Conservation (phyloP, 179 eudicot species). For the Spergularia azorica region DNA sequence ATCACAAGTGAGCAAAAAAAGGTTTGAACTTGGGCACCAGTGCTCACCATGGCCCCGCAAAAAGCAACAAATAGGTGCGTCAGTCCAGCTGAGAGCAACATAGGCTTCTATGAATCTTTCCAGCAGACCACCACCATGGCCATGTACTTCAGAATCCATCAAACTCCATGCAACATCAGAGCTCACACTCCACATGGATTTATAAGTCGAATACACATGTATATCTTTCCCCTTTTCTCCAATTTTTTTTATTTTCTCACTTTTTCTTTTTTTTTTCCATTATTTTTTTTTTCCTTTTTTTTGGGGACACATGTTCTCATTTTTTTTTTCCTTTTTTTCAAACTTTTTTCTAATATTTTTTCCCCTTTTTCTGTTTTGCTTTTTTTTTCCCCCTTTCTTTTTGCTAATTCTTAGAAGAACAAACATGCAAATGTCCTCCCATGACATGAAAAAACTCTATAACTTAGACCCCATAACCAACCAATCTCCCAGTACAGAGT, state of each 20-base stretch:
- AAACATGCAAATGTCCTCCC: conserved; percentile 14
- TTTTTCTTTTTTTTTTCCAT: conserved; percentile 16
- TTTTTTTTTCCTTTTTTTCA: conserved; percentile 6
- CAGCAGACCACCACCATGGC: conserved; percentile 16
- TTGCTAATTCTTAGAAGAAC: conserved; percentile 3
- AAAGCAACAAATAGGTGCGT: conserved; percentile 31
- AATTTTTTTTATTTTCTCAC: neutral
- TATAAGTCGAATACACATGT: neutral
- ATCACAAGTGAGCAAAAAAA: conserved; percentile 31
- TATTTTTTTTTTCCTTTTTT: conserved; percentile 9
- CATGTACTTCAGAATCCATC: conserved; percentile 13
- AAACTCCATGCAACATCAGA: conserved; percentile 22
- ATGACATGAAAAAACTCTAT: neutral
- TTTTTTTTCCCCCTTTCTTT: neutral
- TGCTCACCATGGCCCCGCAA: conserved; percentile 33
- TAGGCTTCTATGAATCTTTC: conserved; percentile 16
- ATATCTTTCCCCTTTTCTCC: conserved; percentile 27
- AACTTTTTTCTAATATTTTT: neutral
- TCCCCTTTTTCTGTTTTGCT: neutral
- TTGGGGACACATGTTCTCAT: conserved; percentile 16
- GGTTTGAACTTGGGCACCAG: conserved; percentile 20
- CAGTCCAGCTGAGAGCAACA: conserved; percentile 28
- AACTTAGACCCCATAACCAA: conserved; percentile 18
- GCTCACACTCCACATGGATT: conserved; percentile 9
- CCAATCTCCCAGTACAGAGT: conserved; percentile 28